phyloP scores from a whole-genome alignment of 257 asterid genomes.

The Leptodermis oblonga region DNA sequence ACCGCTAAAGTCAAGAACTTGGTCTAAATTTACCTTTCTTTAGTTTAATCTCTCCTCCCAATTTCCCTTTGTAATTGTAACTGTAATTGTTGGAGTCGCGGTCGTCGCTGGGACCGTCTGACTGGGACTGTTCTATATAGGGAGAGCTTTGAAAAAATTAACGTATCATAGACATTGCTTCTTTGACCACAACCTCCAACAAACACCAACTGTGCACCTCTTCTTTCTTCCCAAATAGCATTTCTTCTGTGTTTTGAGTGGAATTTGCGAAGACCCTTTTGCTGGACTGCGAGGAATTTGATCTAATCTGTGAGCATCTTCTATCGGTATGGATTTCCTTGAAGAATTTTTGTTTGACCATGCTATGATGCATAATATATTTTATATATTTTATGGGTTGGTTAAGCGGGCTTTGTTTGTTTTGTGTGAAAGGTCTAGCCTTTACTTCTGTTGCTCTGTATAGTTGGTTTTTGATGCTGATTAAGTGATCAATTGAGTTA shows the following conservation, averaged over 20 bases:
- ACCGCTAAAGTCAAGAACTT: constrained; percentile 19
- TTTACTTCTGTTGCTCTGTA: neutral
- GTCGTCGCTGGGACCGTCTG: constrained; percentile 19
- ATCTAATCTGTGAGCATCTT: neutral
- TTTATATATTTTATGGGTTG: neutral
- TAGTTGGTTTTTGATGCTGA: too few species aligned
- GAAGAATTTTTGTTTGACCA: neutral
- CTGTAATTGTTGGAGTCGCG: constrained; percentile 6
- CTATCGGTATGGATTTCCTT: neutral
- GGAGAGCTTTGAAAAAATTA: constrained; percentile 1
- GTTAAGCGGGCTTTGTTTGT: neutral
- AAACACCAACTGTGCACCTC: neutral
- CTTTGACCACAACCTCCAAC: constrained; percentile 11
- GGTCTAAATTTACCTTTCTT: constrained; percentile 9
- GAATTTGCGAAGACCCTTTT: constrained; percentile 6
- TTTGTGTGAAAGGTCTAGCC: constrained; percentile 8
- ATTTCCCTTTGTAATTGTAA: too few species aligned
- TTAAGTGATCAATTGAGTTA: constrained; percentile 1
- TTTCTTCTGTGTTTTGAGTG: neutral
- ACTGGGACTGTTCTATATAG: neutral
- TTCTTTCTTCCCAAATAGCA: neutral
- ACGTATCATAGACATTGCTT: constrained; percentile 6
- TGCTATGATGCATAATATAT: neutral
- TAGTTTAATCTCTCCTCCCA: too few species aligned
- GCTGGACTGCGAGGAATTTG: neutral